These are phyloP conservation scores for Tulasnella sp. DNA, from an alignment of 768 basidiomycete genomes.

Conservation along the genomic window DNA sequence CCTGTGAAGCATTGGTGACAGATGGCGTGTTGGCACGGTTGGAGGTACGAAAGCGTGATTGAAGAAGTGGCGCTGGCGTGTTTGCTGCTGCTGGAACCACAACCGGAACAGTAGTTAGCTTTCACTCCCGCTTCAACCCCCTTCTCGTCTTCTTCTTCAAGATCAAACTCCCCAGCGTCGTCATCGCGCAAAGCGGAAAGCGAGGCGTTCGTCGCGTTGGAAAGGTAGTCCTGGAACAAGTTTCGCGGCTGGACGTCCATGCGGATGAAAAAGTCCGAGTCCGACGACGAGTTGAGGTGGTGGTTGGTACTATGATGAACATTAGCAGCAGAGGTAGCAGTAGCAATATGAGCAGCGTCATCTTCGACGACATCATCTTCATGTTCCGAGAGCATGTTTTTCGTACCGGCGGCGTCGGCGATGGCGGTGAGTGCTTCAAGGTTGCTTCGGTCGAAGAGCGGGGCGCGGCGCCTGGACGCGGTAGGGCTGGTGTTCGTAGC, in stretches of 20 bases:
- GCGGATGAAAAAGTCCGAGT: constrained; percentile 5
- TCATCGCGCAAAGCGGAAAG: neutral
- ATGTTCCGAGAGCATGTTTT: neutral
- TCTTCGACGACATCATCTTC: neutral
- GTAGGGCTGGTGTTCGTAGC: neutral
- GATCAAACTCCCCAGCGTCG: too few species aligned
- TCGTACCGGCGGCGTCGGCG: neutral
- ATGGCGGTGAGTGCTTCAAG: constrained; percentile 19
- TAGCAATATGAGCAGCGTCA: neutral
- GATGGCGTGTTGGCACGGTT: constrained; percentile 70
- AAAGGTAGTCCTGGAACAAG: neutral
- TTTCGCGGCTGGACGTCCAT: neutral
- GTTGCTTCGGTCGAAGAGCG: constrained; percentile 1
- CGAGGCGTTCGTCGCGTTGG: neutral
- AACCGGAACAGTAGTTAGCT: constrained; percentile 56
- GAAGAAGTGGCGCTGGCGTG: neutral
- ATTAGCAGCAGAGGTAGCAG: neutral
- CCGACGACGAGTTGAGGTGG: neutral
- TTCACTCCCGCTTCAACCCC: neutral
- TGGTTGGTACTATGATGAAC: neutral
- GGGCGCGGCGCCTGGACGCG: neutral
- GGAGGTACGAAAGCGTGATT: constrained; percentile 44
- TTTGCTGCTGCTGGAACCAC: constrained; percentile 41
- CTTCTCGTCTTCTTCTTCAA: neutral
- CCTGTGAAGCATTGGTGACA: constrained; percentile 82